Evolutionary conservation across 2,329 filamentous ascomycete genomes (phyloP).

Genomic region (Penicillium sp.): DNA sequence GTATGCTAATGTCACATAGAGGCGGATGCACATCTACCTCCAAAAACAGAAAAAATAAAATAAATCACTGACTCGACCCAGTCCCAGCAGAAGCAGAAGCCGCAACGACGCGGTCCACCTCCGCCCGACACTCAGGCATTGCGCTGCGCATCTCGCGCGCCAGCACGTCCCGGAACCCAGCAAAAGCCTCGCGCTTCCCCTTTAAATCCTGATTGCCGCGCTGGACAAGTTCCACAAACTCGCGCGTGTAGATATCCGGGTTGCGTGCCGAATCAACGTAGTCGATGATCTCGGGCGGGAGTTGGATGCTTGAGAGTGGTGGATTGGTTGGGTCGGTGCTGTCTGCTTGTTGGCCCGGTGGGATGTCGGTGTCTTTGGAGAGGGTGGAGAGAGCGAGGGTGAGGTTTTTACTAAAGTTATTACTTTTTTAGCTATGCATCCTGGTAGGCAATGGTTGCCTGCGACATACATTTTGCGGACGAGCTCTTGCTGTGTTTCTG

Average conservation of each 20-base stretch:
- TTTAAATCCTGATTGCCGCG: conserved; percentile 59
- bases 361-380: conserved; percentile 37
- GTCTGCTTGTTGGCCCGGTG: conserved; percentile 20
- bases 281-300: conserved; percentile 58
- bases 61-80: background rate
- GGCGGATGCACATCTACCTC: background rate
- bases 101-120: conserved; percentile 50
- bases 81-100: background rate
- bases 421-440: background rate
- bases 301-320: conserved; percentile 48
- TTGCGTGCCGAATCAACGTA: conserved; percentile 62
- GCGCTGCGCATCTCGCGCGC: conserved; percentile 55
- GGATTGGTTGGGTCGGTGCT: conserved; percentile 38
- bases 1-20: background rate
- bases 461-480: conserved; percentile 52
- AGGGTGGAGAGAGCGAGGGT: conserved; percentile 53
- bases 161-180: conserved; percentile 55
- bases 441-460: too few relatives aligned
- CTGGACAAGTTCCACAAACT: conserved; percentile 62
- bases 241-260: conserved; percentile 62
- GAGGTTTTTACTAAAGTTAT: conserved; percentile 44
- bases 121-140: conserved; percentile 54
- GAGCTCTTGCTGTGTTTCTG: conserved; percentile 54
- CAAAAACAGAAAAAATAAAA: background rate
- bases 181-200: conserved; percentile 58